A percentile compares a stretch with the other conserved stretches of the same genome.
Evolutionary conservation across 768 basidiomycete species (phyloP).

Genomic region (Lactarius quietus): DNA sequence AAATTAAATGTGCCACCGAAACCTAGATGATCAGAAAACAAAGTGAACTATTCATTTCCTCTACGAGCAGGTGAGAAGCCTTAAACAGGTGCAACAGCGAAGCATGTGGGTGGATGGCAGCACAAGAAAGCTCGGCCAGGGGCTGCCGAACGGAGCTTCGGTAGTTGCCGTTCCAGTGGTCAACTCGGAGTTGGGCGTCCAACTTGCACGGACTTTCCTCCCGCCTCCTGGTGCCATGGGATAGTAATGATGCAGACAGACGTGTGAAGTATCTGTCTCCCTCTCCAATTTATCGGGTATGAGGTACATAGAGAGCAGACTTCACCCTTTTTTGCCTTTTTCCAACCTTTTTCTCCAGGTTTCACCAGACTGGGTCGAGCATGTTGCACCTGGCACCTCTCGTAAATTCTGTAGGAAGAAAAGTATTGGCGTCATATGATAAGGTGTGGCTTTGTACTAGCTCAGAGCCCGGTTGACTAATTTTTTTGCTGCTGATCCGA

Average conservation of each 20-base stretch:
- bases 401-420: not conserved
- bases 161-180: conserved; percentile 4
- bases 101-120: not conserved
- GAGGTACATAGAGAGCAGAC: not conserved
- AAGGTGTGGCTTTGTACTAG: not conserved
- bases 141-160: not conserved
- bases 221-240: not conserved
- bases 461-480: conserved; percentile 19
- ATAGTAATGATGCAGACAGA: not conserved
- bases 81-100: conserved; percentile 3
- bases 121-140: not conserved
- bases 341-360: not conserved
- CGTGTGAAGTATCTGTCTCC: not conserved
- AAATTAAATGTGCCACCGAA: not conserved
- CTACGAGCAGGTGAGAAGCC: not conserved
- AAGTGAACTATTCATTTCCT: conserved; percentile 5
- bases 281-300: not conserved
- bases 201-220: not conserved
- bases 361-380: not conserved
- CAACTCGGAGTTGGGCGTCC: not conserved
- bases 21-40: not conserved
- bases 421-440: not conserved
- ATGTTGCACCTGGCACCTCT: not conserved
- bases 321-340: not conserved
- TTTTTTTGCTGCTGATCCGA: conserved; percentile 21